Percentiles rank a stretch among this genome's conserved stretches.
phyloP scores from a whole-genome alignment of 371 early-diverging fungal species.

The Nematocida homosporus region DNA sequence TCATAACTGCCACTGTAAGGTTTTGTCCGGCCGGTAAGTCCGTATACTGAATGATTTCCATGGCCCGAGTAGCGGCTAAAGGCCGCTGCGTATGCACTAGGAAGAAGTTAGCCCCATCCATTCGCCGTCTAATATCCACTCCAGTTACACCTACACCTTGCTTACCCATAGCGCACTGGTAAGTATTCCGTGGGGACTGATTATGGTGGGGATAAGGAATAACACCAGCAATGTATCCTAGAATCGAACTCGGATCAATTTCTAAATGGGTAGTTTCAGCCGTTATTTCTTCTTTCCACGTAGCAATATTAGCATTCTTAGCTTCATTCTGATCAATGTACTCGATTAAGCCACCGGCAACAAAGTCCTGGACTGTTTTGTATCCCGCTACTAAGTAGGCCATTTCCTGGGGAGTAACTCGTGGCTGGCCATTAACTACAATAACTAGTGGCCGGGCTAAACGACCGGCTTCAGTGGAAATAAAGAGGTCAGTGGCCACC shows the following conservation, averaged over 20 bases:
- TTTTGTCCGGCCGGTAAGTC: conserved; percentile 97
- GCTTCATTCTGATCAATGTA: conserved; percentile 98
- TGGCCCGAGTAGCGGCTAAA: conserved; percentile 91
- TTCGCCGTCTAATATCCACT: conserved; percentile 85
- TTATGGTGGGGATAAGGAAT: conserved; percentile 99
- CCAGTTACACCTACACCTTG: conserved; percentile 96
- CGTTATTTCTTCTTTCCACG: conserved; percentile 76
- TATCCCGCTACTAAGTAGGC: conserved; percentile 53
- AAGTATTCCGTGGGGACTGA: conserved; percentile 97
- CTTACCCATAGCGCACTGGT: conserved; percentile 99
- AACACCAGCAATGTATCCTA: conserved; percentile 91
- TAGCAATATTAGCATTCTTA: conserved; percentile 84
- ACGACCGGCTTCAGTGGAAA: conserved; percentile 93
- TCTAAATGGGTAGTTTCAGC: conserved; percentile 84
- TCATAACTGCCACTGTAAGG: conserved; percentile 97
- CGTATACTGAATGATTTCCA: conserved; percentile 90
- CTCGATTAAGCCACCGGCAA: conserved; percentile 85
- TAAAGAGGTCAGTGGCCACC: conserved; percentile 77
- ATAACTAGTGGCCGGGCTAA: conserved; percentile 94
- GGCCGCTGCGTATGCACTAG: conserved; percentile 95
- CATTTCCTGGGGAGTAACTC: conserved; percentile 72
- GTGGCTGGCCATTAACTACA: conserved; percentile 70
- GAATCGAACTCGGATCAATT: conserved; percentile 89
- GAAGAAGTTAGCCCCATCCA: conserved; percentile 87
- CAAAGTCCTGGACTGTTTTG: conserved; percentile 79